Evolutionary conservation across 2,329 filamentous ascomycete genomes (phyloP).

Genomic region (Leptographium lundbergii): DNA sequence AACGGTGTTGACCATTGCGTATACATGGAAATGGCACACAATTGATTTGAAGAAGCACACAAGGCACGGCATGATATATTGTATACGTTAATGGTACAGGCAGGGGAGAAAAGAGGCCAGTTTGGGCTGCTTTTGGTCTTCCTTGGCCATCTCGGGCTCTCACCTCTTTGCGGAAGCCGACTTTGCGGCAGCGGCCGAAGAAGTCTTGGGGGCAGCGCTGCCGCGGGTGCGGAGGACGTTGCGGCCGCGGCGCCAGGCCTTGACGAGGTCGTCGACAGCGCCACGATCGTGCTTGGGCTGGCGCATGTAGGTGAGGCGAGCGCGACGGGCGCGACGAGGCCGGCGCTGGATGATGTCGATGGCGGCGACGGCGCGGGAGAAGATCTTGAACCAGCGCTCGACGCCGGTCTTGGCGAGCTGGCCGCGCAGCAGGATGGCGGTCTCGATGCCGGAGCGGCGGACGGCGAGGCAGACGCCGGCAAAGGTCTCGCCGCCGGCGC

Average conservation of each 20-base stretch:
- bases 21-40: neutral
- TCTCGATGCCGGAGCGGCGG: slow-evolving; percentile 77
- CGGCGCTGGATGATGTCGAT: slow-evolving; percentile 88
- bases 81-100: neutral
- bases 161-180: neutral
- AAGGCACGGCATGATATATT: neutral
- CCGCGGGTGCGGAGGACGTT: slow-evolving; percentile 23
- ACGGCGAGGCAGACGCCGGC: slow-evolving; percentile 81
- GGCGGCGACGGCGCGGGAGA: slow-evolving; percentile 75
- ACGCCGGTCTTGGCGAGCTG: slow-evolving; percentile 77
- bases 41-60: neutral
- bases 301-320: slow-evolving; percentile 83
- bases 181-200: slow-evolving; percentile 2
- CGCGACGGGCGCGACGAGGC: slow-evolving; percentile 73
- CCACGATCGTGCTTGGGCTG: slow-evolving; percentile 79
- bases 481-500: slow-evolving; percentile 71
- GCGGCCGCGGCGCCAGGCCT: slow-evolving; percentile 36
- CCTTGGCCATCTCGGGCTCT: neutral
- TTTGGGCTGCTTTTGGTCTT: neutral
- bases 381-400: slow-evolving; percentile 97
- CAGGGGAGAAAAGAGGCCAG: neutral
- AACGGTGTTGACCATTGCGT: neutral
- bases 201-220: slow-evolving; percentile 1
- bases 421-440: slow-evolving; percentile 73
- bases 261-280: slow-evolving; percentile 69